phyloP scores from a whole-genome alignment of 75 land plant genomes.

The Selaginella tamariscina region DNA sequence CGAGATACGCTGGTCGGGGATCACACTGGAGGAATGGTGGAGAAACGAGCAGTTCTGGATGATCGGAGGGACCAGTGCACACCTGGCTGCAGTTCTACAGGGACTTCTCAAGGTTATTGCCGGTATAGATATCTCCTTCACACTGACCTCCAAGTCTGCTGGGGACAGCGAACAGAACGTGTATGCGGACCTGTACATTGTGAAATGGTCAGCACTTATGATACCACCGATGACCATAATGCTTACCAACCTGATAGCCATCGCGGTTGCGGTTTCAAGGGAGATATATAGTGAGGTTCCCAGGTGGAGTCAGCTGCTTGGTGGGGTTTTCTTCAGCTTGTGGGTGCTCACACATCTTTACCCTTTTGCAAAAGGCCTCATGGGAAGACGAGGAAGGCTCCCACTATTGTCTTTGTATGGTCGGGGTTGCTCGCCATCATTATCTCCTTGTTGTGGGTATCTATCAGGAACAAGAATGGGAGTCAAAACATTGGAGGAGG shows the following conservation, averaged over 20 bases:
- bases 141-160: conserved; percentile 70
- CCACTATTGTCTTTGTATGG: conserved; percentile 66
- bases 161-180: conserved; percentile 37
- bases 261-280: conserved; percentile 34
- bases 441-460: conserved; percentile 48
- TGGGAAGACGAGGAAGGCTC: conserved; percentile 60
- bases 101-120: conserved; percentile 84
- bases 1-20: conserved; percentile 64
- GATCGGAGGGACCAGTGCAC: conserved; percentile 93
- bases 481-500: no score
- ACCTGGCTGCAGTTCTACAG: conserved; percentile 87
- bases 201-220: conserved; percentile 48
- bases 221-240: conserved; percentile 45
- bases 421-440: conserved; percentile 62
- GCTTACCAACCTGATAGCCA: conserved; percentile 43
- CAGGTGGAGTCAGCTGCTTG: conserved; percentile 44
- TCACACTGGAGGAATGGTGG: conserved; percentile 70
- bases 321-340: conserved; percentile 50
- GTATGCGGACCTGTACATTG: conserved; percentile 40
- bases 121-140: conserved; percentile 90
- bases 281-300: conserved; percentile 36
- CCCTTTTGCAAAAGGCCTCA: conserved; percentile 62
- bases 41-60: conserved; percentile 89
- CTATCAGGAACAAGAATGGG: no score
- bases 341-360: conserved; percentile 50